Evolutionary conservation across 352 stramenopile species (phyloP), one percentile per base, ranked within the genome.

Genomic region (Aphanomyces astaci): DNA sequence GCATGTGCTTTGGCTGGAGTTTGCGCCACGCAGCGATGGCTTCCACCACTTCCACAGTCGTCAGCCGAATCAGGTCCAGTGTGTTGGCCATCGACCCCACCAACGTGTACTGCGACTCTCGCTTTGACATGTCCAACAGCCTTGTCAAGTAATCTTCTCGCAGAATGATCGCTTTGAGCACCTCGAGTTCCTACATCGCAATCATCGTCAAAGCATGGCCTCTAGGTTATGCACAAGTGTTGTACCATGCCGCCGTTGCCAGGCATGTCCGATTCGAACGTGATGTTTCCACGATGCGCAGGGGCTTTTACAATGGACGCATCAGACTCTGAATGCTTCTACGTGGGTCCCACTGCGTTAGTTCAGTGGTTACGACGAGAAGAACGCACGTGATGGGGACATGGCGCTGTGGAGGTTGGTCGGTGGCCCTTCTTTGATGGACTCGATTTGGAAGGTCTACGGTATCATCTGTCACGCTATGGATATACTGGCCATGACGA

Each of bases 11-110:
- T 22, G 72, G 71, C 36, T 78, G 73, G 63, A 81, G 80, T 51
- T 64, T 74, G 32, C 88, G 81, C 89, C 90, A 97, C 0, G 53
- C 64, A 0, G 75, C 71, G 59, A 98, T 83, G 3, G 84, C 77
- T 54, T 98, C 90, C 19, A 97, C 84, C 3, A 86, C 82, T 30
- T 98, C 89, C n/a, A 97, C 76, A 0, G 88, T 96, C 25, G 86
- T 78, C 25, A 92, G 74, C 0, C 90, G 87, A 5, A 96, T 63
- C 30, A 97, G 71, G 64, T 97, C 92, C 2, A 97, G 72, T 11
- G 97, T 63, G 65, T 97, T 84, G 32, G 90, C 76, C 0, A 93
- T 90, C 19, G 83, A 76, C 3, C 78, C 75, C 9, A 93, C 72
- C 15, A 91, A 72, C n/a, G 75, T 66, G 51, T 40, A 22, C 19